These are phyloP conservation scores for Chaetomiaceae sp. DNA, from an alignment of 2,329 filamentous ascomycete genomes.

Conservation along the genomic window DNA sequence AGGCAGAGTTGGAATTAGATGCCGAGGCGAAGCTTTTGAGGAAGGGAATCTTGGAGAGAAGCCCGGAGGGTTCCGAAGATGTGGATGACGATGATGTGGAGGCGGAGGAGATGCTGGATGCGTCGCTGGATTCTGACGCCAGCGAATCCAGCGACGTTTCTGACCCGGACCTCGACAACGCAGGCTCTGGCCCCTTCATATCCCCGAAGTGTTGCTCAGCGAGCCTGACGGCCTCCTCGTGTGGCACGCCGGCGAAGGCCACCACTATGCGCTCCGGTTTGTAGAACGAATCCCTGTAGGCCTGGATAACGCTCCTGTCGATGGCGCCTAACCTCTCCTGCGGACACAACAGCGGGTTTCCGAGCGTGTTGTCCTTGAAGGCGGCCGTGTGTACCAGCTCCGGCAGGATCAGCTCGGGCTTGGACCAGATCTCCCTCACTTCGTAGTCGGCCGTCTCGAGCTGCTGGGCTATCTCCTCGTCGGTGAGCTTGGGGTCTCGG, in stretches of 20 bases:
- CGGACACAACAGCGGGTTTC: slow-evolving; percentile 88
- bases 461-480: slow-evolving; percentile 81
- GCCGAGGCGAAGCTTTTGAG: slow-evolving; percentile 86
- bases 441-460: slow-evolving; percentile 91
- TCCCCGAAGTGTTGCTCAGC: slow-evolving; percentile 86
- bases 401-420: slow-evolving; percentile 90
- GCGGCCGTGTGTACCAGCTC: slow-evolving; percentile 94
- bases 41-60: slow-evolving; percentile 73
- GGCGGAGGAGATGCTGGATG: slow-evolving; percentile 30
- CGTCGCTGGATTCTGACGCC: slow-evolving; percentile 32
- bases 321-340: slow-evolving; percentile 75
- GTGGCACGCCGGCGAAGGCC: slow-evolving; percentile 87
- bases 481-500: slow-evolving; percentile 75
- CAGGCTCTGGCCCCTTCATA: slow-evolving; percentile 59
- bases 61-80: slow-evolving; percentile 49
- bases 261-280: slow-evolving; percentile 87
- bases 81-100: slow-evolving; percentile 30
- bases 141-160: slow-evolving; percentile 49
- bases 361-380: slow-evolving; percentile 92
- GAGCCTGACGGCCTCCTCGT: slow-evolving; percentile 71
- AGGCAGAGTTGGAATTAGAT: slow-evolving; percentile 54
- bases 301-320: slow-evolving; percentile 64
- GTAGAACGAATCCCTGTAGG: slow-evolving; percentile 81
- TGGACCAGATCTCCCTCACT: slow-evolving; percentile 95
- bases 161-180: slow-evolving; percentile 51